Evolutionary conservation across 441 rosid genomes (phyloP), one percentile per base, ranked within the genome.

Genomic region (Brassica hybrid): DNA sequence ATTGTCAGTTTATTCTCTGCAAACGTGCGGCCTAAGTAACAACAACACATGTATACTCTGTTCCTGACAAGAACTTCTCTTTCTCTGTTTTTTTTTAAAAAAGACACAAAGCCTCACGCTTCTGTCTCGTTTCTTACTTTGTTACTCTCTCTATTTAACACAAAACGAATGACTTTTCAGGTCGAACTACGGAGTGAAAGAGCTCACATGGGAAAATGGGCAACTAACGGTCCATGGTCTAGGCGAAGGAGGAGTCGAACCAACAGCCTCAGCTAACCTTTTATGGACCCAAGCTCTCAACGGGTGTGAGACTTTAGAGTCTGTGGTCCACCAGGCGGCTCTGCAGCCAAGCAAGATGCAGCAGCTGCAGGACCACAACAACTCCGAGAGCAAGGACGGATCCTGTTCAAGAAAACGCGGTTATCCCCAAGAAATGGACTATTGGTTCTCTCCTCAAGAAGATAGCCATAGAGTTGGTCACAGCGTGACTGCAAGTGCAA

Each of bases 181-280:
- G 90, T 82, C 88, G 36, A 81, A 83, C 67, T 84, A 86, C 65
- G 90, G 84, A 76, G 84, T 89, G 5, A 87, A 87, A 78, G 92
- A 88, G 80, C 86, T 87, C 67, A 85, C 88, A 56, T 91, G 94
- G 92, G 87, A 87, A 69, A 89, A 89, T 73, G 92, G 92, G 43
- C 87, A 88, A 65, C 12, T 85, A 65, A 83, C 86, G 19, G 86
- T 89, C 82, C 86, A 87, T 69, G 90, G 88, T 70, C 85, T 86
- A 30, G 83, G 87, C 34, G 82, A 79, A 21, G 72, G 41, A 50
- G 79, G 41, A 50, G 79, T 80, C 36, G 81, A 68, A 32, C 83
- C 68, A 43, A 67, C 74, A 7, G 9, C 73, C 25, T 83, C 74
- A 9, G 65, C 65, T 74, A 79, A 78, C 60, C 84, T 84, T 69